Conservation (phyloP, 768 basidiomycete genomes). For the Cubamyces lactineus region DNA sequence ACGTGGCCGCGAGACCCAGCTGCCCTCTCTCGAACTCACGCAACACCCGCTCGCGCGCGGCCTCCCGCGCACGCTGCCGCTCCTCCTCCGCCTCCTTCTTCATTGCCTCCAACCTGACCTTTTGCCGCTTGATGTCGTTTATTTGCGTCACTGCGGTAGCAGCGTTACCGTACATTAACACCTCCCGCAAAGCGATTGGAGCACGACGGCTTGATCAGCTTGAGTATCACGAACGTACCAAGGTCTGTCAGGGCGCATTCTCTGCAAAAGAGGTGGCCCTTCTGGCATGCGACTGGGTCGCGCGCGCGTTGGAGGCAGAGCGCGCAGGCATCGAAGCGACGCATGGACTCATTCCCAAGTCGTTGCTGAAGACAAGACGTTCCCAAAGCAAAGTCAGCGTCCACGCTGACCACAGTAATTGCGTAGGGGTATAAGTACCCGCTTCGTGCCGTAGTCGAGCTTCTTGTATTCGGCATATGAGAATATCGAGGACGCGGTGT, state of each 20-base stretch:
- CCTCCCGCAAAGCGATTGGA: too few relatives aligned
- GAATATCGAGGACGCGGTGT: slow-evolving; percentile 87
- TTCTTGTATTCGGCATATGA: slow-evolving; percentile 90
- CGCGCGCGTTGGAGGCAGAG: slow-evolving; percentile 84
- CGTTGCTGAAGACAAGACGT: slow-evolving; percentile 56
- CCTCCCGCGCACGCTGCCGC: slow-evolving; percentile 62
- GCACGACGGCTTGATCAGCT: too few relatives aligned
- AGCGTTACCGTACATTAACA: not conserved
- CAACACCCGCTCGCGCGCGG: slow-evolving; percentile 87
- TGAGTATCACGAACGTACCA: slow-evolving; percentile 46
- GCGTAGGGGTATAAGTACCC: slow-evolving; percentile 40
- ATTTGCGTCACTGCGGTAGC: slow-evolving; percentile 74
- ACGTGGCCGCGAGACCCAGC: slow-evolving; percentile 61
- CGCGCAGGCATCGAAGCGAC: slow-evolving; percentile 87
- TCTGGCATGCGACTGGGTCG: slow-evolving; percentile 79
- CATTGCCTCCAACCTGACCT: slow-evolving; percentile 72
- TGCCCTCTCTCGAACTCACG: slow-evolving; percentile 90
- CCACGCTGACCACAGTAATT: too few relatives aligned
- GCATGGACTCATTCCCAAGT: slow-evolving; percentile 91
- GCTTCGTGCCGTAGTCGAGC: slow-evolving; percentile 82
- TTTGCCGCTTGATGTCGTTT: slow-evolving; percentile 91
- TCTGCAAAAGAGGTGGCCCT: slow-evolving; percentile 95
- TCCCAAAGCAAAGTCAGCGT: not conserved
- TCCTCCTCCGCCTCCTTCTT: slow-evolving; percentile 84
- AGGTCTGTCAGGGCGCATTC: slow-evolving; percentile 92